These are phyloP conservation scores for Inonotus hispidus DNA, from an alignment of 1,284 basidiomycete species.

Conservation along the genomic window DNA sequence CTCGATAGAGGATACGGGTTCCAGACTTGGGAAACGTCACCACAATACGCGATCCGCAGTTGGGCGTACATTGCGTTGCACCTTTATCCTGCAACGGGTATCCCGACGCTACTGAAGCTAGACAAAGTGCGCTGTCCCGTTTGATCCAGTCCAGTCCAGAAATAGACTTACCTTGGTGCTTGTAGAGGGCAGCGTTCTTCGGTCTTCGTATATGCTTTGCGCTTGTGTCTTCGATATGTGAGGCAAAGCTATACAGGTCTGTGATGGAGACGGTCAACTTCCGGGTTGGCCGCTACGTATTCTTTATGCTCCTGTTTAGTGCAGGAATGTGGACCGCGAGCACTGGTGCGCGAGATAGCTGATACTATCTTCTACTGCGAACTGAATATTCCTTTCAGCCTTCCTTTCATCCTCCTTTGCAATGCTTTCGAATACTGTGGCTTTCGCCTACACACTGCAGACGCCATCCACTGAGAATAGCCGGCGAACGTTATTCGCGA, in stretches of 20 bases:
- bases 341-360: slow-evolving; percentile 48
- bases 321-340: slow-evolving; percentile 94
- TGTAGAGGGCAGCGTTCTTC: slow-evolving; percentile 82
- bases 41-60: slow-evolving; percentile 84
- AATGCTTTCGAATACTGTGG: slow-evolving; percentile 87
- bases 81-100: slow-evolving; percentile 48
- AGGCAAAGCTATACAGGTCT: slow-evolving; percentile 82
- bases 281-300: slow-evolving; percentile 85
- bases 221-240: slow-evolving; percentile 68
- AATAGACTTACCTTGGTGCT: slow-evolving; percentile 22
- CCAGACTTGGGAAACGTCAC: slow-evolving; percentile 98
- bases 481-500: slow-evolving; percentile 57
- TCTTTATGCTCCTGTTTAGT: slow-evolving; percentile 80
- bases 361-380: slow-evolving; percentile 3
- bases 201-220: slow-evolving; percentile 79
- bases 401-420: slow-evolving; percentile 94
- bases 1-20: slow-evolving; percentile 81
- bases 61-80: slow-evolving; percentile 91
- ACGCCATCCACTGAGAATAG: slow-evolving; percentile 56
- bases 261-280: slow-evolving; percentile 83
- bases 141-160: slow-evolving; percentile 1
- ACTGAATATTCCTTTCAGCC: slow-evolving; percentile 40
- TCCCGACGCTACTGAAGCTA: slow-evolving; percentile 34
- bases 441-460: slow-evolving; percentile 71
- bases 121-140: slow-evolving; percentile 43